Conservation (phyloP, 2,329 filamentous ascomycete species). For the Alternaria metachromatica region DNA sequence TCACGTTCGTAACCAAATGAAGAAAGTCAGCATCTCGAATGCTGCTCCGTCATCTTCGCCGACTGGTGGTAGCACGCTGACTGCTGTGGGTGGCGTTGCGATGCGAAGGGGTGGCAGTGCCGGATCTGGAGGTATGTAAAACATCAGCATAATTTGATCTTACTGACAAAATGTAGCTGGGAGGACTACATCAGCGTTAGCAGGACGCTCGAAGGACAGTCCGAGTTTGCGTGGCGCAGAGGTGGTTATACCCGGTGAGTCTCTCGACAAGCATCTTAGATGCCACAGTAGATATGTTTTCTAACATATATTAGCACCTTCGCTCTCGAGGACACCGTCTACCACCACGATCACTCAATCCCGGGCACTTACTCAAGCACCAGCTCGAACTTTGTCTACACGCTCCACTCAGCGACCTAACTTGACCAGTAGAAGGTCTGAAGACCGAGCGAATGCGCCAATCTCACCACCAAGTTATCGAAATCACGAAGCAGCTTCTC, state of each 20-base stretch:
- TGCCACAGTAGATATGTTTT: background rate
- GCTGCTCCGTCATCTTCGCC: constrained; percentile 60
- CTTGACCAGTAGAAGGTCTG: constrained; percentile 24
- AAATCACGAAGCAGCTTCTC: constrained; percentile 27
- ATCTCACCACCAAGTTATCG: constrained; percentile 8
- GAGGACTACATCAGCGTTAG: constrained; percentile 61
- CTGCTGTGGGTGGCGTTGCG: constrained; percentile 48
- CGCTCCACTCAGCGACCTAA: constrained; percentile 35
- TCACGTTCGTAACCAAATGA: constrained; percentile 88
- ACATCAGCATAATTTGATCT: background rate
- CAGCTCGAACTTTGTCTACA: constrained; percentile 33
- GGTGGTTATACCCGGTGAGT: constrained; percentile 49
- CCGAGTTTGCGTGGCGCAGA: constrained; percentile 60
- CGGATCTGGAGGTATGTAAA: constrained; percentile 45
- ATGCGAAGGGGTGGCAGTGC: constrained; percentile 62
- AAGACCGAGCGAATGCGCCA: constrained; percentile 17
- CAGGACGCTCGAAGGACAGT: constrained; percentile 64
- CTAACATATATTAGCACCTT: constrained; percentile 24
- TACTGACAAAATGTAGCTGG: constrained; percentile 32
- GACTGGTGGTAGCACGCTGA: constrained; percentile 52
- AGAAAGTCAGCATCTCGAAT: constrained; percentile 69
- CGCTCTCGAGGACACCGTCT: constrained; percentile 56
- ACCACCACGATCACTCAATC: constrained; percentile 56
- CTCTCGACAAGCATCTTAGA: background rate
- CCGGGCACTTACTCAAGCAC: constrained; percentile 30